Base-by-base conservation (phyloP, 2,329 filamentous ascomycete genomes). In the Xylariaceae sp. region DNA sequence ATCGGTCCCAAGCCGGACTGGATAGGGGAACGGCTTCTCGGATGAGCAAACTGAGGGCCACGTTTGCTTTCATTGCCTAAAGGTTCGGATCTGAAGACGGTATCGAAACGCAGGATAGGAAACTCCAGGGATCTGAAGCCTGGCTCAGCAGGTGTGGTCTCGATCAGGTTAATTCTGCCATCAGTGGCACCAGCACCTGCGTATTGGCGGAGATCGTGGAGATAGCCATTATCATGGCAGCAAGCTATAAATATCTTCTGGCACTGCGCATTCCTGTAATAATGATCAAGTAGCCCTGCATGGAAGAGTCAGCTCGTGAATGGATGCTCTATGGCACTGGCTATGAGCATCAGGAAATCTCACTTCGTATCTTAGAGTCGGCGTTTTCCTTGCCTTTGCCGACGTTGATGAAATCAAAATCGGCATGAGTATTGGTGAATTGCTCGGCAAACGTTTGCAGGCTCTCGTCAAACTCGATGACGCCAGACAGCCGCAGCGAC, bases 161-260 rank as follows among this genome's bases (percentile, higher is more conserved):
- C 71, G 49, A 73, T 59, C 59, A 73, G 65, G 10, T 64, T 64
- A 23, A 73, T 62, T 59, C 60, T 72, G 49, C 64, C 57, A 6
- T 70, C 69, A 6, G 52, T 7, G 44, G 51, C 50, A 11, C 70
- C 70, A 45, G 51, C 50, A 11, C 70, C 70, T 13, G 66, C 66
- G 65, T 72, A 73, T 53, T 71, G 69, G 51, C 71, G 70, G 49
- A 73, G 70, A 59, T 73, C 71, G 51, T 72, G 71, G 49, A 73
- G 66, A 66, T 73, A 73, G 57, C 71, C 71, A 63, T 71, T 73
- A 62, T 73, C 71, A 49, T 73, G 71, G 61, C 71, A 73, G 57
- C 70, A 72, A 13, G 70, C 71, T 51, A 73, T 60, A 61, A 72
- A 73, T 56, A 73, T 68, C 61, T 68, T 71, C 64, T 71, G 66